Evolutionary conservation across 495 filamentous ascomycete genomes (phyloP), one percentile per base, ranked within the genome.

Genomic region (Bacidia rubella): DNA sequence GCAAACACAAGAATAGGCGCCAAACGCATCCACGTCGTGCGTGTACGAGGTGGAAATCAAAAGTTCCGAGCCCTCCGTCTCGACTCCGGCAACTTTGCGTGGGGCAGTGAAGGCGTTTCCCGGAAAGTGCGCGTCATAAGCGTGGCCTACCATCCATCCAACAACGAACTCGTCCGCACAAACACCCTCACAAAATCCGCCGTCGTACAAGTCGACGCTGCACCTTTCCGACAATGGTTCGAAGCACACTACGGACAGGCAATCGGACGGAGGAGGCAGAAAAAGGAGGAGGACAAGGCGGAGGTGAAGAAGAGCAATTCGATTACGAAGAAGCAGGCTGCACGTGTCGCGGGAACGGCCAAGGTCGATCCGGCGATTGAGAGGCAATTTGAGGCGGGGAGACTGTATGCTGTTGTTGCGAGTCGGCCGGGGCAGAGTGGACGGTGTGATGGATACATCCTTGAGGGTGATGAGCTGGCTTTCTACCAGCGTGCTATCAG

Each of bases 161-260:
- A 99, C 87, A 99, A 99, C 84, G 92, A 99, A 74, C 79, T 99
- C 64, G 87, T 99, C 77, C 93, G 92, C 66, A 99, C 92, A 71
- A 99, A 99, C 81, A 96, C 92, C 76, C 79, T 99, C 69, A 98
- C 92, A 78, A 93, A 88, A 77, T 86, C 89, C 62, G 90, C 92
- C 74, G 86, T 98, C 62, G 88, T 98, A 69, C 93, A 97, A 77
- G 77, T 98, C 74, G 92, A 98, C 72, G 93, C 93, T 58, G 87
- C 90, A 48, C 92, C 92, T 59, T 98, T 98, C 86, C 77, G 92
- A 67, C 93, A 97, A 78, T 98, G 92, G 92, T 98, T 94, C 71
- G 92, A 98, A 81, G 87, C 92, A 55, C 93, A 98, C 83, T 98
- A 98, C 76, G 92, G 92, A 66, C 78, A 85, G 70, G 60, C 74